Conservation (phyloP, 2,329 filamentous ascomycete genomes). For the Fusarium veterinarium region DNA sequence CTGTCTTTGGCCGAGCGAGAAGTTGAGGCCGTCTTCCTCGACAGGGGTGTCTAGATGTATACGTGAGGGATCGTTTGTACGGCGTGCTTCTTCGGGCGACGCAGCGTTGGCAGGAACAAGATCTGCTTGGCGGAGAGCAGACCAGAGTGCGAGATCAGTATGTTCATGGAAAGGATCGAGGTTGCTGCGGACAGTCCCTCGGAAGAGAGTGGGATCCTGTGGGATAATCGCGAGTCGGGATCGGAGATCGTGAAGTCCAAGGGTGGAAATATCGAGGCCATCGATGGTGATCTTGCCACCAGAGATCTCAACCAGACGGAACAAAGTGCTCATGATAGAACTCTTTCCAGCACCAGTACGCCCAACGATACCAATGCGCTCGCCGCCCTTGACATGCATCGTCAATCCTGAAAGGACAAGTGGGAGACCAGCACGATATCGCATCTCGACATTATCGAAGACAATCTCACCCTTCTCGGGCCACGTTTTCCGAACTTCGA, state of each 20-base stretch:
- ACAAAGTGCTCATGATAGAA: conserved; percentile 84
- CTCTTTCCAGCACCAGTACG: conserved; percentile 86
- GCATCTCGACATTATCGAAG: conserved; percentile 82
- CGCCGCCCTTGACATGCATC: conserved; percentile 79
- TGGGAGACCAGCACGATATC: conserved; percentile 77
- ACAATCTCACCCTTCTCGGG: conserved; percentile 86
- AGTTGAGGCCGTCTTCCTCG: conserved; percentile 95
- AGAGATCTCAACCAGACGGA: conserved; percentile 77
- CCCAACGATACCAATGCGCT: conserved; percentile 84
- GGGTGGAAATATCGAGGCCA: conserved; percentile 75
- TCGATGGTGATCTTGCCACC: conserved; percentile 73
- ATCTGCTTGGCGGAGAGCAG: conserved; percentile 80
- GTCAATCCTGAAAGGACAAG: conserved; percentile 77
- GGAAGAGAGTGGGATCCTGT: conserved; percentile 86
- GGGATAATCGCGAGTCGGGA: conserved; percentile 85
- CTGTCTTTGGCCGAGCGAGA: conserved; percentile 93
- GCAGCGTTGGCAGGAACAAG: conserved; percentile 69
- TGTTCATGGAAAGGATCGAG: conserved; percentile 85
- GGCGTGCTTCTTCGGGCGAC: conserved; percentile 78
- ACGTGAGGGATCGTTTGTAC: conserved; percentile 69
- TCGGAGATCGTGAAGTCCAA: conserved; percentile 80
- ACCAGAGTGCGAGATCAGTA: conserved; percentile 81
- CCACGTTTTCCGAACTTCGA: conserved; percentile 80
- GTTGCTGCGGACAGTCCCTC: conserved; percentile 81
- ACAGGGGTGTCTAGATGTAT: conserved; percentile 87